Evolutionary conservation across 768 basidiomycete genomes (phyloP).

Genomic region (Tephrocybe sp.): DNA sequence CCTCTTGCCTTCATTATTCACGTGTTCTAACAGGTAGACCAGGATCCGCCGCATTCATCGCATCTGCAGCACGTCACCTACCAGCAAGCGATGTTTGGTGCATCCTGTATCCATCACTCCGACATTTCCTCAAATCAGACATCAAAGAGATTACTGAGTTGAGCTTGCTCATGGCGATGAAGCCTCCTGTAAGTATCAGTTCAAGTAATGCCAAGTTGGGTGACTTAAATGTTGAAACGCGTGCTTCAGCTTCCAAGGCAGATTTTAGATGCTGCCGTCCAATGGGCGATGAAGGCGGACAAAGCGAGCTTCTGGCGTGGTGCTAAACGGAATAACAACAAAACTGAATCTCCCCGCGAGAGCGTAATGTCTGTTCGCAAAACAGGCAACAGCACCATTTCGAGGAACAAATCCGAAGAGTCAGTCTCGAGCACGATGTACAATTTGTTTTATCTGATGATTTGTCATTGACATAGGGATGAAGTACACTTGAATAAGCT

Average conservation of each 20-base stretch:
- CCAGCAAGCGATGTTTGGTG: conserved; percentile 93
- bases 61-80: conserved; percentile 79
- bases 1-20: not conserved
- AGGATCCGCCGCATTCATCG: conserved; percentile 89
- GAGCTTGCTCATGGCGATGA: conserved; percentile 71
- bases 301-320: conserved; percentile 78
- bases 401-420: conserved; percentile 73
- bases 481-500: conserved; percentile 72
- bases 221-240: not conserved
- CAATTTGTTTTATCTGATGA: conserved; percentile 2
- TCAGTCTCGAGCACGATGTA: conserved; percentile 32
- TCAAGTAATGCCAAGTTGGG: not conserved
- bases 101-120: conserved; percentile 88
- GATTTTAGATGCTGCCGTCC: conserved; percentile 80
- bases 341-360: conserved; percentile 67
- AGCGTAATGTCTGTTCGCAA: conserved; percentile 67
- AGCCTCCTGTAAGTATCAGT: conserved; percentile 62
- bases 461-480: conserved; percentile 60
- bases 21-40: not conserved
- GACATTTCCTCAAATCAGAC: conserved; percentile 84
- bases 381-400: conserved; percentile 36
- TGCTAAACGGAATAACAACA: conserved; percentile 42
- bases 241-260: conserved; percentile 54
- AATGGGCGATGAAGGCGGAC: conserved; percentile 86
- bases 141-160: conserved; percentile 70